A percentile compares a stretch with the other conserved stretches of the same genome.
Conservation (phyloP, 2,329 filamentous ascomycete genomes). For the Fusarium sp. region DNA sequence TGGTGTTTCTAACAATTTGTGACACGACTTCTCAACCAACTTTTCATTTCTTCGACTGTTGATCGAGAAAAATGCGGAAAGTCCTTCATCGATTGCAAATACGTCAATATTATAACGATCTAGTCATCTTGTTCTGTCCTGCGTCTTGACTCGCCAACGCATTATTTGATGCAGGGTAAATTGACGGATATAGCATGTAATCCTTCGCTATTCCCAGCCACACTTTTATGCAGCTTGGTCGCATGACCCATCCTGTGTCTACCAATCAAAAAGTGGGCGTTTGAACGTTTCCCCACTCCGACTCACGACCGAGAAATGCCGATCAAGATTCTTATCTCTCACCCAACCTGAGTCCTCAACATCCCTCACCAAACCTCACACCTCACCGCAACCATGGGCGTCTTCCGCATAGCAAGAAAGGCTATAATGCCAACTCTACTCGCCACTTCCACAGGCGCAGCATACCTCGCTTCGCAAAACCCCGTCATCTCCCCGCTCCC, state of each 20-base stretch:
- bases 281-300: constrained; percentile 23
- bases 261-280: constrained; percentile 2
- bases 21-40: too few species aligned
- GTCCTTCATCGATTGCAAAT: too few species aligned
- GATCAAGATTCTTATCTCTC: constrained; percentile 29
- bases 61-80: too few species aligned
- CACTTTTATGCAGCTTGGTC: constrained; percentile 7
- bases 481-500: constrained; percentile 67
- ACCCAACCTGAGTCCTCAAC: not conserved
- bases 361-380: not conserved
- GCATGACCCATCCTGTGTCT: not conserved
- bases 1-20: fast-evolving
- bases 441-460: constrained; percentile 60
- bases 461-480: constrained; percentile 64
- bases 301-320: constrained; percentile 10
- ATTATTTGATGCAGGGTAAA: not conserved
- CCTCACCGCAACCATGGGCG: constrained; percentile 58
- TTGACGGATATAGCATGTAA: not conserved
- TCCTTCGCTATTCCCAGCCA: constrained; percentile 4
- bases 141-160: too few species aligned
- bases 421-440: constrained; percentile 58
- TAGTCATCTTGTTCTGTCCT: too few species aligned
- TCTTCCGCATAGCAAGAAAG: constrained; percentile 62
- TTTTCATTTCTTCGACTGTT: too few species aligned
- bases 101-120: too few species aligned